phyloP scores from a whole-genome alignment of 1,284 basidiomycete species.

The Pyrrhoderma lamaoense region DNA sequence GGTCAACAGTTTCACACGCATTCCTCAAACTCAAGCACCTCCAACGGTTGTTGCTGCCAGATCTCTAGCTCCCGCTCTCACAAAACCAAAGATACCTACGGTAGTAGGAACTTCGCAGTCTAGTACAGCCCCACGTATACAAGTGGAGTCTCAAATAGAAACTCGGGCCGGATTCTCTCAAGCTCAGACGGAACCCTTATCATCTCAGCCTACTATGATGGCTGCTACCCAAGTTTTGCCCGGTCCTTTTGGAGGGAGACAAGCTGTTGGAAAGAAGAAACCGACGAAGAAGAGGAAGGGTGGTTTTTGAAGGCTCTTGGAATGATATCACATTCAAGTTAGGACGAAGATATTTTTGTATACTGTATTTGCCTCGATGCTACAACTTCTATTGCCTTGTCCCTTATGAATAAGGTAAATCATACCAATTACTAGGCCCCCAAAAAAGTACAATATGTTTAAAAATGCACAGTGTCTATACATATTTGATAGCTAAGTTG shows the following conservation, averaged over 20 bases:
- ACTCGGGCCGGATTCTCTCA: constrained; percentile 8
- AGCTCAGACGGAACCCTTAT: constrained; percentile 11
- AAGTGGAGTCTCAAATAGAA: constrained; percentile 26
- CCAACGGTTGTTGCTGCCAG: constrained; percentile 22
- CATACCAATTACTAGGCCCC: no score
- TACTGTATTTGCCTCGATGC: no score
- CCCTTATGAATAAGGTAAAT: no score
- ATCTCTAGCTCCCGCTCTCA: not conserved
- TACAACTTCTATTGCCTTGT: no score
- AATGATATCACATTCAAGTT: no score
- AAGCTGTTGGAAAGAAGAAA: constrained; percentile 43
- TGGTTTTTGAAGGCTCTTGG: constrained; percentile 71
- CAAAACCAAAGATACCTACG: not conserved
- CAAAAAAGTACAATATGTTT: no score
- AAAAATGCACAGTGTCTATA: no score
- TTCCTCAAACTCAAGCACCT: constrained; percentile 22
- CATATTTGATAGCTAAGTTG: constrained; percentile 15
- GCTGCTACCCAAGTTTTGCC: constrained; percentile 65
- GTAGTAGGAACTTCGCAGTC: constrained; percentile 14
- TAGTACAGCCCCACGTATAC: constrained; percentile 26
- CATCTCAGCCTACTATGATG: constrained; percentile 43
- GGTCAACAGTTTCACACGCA: not conserved
- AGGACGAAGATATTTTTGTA: no score
- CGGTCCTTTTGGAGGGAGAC: constrained; percentile 63
- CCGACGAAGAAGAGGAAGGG: constrained; percentile 61